Evolutionary conservation across 1,284 basidiomycete genomes (phyloP).

Genomic region (Cutaneotrichosporon sp.): DNA sequence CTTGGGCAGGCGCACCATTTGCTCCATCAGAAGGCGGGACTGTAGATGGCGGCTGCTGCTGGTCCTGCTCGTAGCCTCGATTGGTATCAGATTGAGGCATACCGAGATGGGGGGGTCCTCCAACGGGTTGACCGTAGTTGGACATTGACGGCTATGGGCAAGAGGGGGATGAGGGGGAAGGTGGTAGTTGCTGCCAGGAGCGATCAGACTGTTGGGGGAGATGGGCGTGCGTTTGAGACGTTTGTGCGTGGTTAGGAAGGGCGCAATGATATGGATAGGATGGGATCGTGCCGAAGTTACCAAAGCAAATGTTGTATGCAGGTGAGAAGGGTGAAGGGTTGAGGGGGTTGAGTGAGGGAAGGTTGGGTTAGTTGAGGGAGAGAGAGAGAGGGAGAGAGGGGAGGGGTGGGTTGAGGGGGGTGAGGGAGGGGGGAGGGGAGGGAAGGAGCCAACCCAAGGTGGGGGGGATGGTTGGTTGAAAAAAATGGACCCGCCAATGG

Average conservation of each 20-base stretch:
- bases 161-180: background rate
- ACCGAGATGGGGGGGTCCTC: constrained; percentile 7
- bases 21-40: background rate
- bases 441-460: background rate
- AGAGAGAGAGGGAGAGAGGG: background rate
- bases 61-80: constrained; percentile 19
- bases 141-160: background rate
- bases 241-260: background rate
- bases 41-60: constrained; percentile 10
- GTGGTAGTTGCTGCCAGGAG: constrained; percentile 2
- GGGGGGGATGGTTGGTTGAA: constrained; percentile 1
- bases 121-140: constrained; percentile 9
- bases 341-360: background rate
- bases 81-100: constrained; percentile 10
- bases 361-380: background rate
- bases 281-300: background rate
- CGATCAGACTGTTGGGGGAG: background rate
- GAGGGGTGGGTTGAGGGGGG: background rate
- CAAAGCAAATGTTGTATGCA: background rate
- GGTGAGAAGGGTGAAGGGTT: background rate
- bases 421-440: background rate
- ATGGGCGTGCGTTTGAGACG: background rate
- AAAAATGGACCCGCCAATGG: constrained; percentile 10
- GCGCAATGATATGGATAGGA: background rate
- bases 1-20: constrained; percentile 7